Evolutionary conservation across 805 yeast genomes (phyloP).

Genomic region (Ascoidea rubescens): DNA sequence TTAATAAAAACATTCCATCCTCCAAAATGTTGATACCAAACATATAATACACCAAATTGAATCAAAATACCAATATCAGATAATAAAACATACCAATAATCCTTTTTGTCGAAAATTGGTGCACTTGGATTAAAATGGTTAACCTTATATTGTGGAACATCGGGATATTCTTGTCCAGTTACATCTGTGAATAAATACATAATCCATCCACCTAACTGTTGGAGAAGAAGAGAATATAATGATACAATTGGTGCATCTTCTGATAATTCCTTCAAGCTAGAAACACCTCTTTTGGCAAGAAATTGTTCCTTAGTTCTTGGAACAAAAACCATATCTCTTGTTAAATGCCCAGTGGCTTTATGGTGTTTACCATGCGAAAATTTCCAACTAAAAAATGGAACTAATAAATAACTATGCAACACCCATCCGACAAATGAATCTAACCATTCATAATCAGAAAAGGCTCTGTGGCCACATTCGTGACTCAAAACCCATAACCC

Average conservation of each 20-base stretch:
- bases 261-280: constrained; percentile 36
- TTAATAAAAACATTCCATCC: constrained; percentile 45
- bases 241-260: constrained; percentile 69
- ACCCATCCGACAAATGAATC: constrained; percentile 79
- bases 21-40: constrained; percentile 51
- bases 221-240: constrained; percentile 37
- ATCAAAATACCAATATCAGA: constrained; percentile 59
- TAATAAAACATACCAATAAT: constrained; percentile 56
- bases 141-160: constrained; percentile 30
- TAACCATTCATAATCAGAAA: constrained; percentile 54
- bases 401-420: constrained; percentile 63
- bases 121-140: constrained; percentile 65
- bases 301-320: constrained; percentile 56
- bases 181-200: constrained; percentile 53
- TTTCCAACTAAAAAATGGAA: constrained; percentile 84
- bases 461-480: constrained; percentile 87
- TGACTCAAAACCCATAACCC: constrained; percentile 82
- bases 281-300: constrained; percentile 23
- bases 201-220: constrained; percentile 73
- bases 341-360: constrained; percentile 76
- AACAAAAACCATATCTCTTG: constrained; percentile 76
- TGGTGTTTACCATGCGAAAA: constrained; percentile 78
- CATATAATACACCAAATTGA: constrained; percentile 38
- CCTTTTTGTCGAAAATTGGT: constrained; percentile 60
- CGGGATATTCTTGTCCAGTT: constrained; percentile 57